phyloP scores from a whole-genome alignment of 2,329 filamentous ascomycete species.

The Ceratocystis huliohia region DNA sequence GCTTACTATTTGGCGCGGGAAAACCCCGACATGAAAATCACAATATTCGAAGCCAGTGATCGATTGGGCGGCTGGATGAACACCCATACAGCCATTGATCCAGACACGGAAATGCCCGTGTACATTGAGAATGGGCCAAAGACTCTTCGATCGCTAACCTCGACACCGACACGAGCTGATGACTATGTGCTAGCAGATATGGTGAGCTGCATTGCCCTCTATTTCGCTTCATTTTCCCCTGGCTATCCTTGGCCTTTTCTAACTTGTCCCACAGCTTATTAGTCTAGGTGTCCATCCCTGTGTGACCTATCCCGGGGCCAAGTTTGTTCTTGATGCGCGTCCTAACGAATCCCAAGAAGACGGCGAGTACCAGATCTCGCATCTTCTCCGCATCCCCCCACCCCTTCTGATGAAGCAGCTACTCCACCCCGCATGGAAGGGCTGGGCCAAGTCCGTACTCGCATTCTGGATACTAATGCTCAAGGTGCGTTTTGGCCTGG shows the following conservation, averaged over 20 bases:
- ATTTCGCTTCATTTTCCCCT: not conserved
- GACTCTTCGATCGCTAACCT: conserved; percentile 48
- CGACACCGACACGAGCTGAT: conserved; percentile 36
- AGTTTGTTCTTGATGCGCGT: conserved; percentile 17
- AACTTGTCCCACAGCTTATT: conserved; percentile 11
- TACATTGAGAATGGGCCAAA: conserved; percentile 47
- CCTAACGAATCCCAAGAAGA: not conserved
- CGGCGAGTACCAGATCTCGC: conserved; percentile 37
- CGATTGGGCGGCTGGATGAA: conserved; percentile 75
- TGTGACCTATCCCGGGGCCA: conserved; percentile 16
- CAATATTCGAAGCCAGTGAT: conserved; percentile 39
- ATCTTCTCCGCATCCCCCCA: conserved; percentile 34
- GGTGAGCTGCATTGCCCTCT: conserved; percentile 36
- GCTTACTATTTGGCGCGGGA: conserved; percentile 61
- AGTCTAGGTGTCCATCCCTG: conserved; percentile 16
- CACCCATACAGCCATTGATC: conserved; percentile 45
- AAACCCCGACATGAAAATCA: conserved; percentile 18
- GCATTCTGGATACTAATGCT: conserved; percentile 18
- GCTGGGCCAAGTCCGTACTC: conserved; percentile 18
- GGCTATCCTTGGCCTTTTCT: not conserved
- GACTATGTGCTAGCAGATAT: conserved; percentile 57
- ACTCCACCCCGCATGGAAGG: conserved; percentile 18
- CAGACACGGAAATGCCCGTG: conserved; percentile 17
- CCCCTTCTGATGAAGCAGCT: conserved; percentile 17
- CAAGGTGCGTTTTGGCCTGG: conserved; percentile 22